A percentile compares a stretch with the other conserved stretches of the same genome.
Conservation (phyloP, 2,329 filamentous ascomycete genomes). For the Nannizziopsis barbatae region DNA sequence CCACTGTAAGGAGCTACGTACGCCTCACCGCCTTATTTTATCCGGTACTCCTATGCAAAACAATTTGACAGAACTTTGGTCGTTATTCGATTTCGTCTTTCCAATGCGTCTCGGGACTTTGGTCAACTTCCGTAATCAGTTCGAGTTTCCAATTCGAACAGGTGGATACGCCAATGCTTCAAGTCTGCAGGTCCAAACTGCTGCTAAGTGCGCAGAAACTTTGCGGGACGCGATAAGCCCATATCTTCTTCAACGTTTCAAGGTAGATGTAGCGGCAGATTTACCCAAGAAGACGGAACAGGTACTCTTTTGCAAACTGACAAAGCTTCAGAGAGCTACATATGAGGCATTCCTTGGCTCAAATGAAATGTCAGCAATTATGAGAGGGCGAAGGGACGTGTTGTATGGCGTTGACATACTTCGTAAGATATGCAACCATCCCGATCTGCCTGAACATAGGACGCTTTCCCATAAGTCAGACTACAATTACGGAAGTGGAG, state of each 20-base stretch:
- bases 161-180: slow-evolving; percentile 93
- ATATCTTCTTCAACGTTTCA: slow-evolving; percentile 83
- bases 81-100: slow-evolving; percentile 92
- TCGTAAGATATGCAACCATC: slow-evolving; percentile 95
- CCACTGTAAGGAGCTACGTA: slow-evolving; percentile 85
- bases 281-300: slow-evolving; percentile 92
- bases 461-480: slow-evolving; percentile 46
- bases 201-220: slow-evolving; percentile 85
- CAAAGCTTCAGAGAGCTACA: slow-evolving; percentile 61
- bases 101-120: slow-evolving; percentile 90
- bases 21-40: slow-evolving; percentile 79
- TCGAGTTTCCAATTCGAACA: slow-evolving; percentile 84
- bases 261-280: slow-evolving; percentile 86
- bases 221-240: slow-evolving; percentile 88
- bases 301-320: slow-evolving; percentile 90
- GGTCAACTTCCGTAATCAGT: slow-evolving; percentile 79
- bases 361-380: slow-evolving; percentile 72
- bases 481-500: slow-evolving; percentile 66
- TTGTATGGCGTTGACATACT: slow-evolving; percentile 84
- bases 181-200: slow-evolving; percentile 87
- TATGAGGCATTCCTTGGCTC: slow-evolving; percentile 76
- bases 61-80: slow-evolving; percentile 90
- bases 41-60: slow-evolving; percentile 98
- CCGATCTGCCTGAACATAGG: slow-evolving; percentile 68
- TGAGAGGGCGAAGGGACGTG: slow-evolving; percentile 62